Evolutionary conservation across 2,329 filamentous ascomycete species (phyloP).

Genomic region (Pseudocercospora ulei): DNA sequence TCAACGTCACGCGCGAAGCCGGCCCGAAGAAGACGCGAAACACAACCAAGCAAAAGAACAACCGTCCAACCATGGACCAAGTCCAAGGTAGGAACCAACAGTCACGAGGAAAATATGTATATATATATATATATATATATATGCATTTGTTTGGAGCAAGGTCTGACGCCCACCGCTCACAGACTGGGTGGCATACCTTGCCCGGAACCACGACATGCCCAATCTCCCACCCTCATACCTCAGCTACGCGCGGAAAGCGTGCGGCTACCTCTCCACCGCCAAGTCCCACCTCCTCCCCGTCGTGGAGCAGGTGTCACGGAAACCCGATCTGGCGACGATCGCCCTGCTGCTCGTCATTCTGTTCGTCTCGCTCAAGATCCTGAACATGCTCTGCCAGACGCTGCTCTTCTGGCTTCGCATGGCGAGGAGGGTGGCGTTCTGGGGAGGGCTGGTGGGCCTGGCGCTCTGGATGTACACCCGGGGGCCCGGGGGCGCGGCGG

Average conservation of each 20-base stretch:
- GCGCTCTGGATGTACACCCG: slow-evolving; percentile 51
- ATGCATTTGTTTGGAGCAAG: not conserved
- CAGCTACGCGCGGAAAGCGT: slow-evolving; percentile 15
- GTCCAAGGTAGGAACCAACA: slow-evolving; percentile 24
- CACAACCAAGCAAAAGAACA: too few relatives aligned
- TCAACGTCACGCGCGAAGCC: not conserved
- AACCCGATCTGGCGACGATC: slow-evolving; percentile 45
- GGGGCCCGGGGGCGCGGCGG: slow-evolving; percentile 54
- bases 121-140: too few relatives aligned
- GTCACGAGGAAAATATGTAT: slow-evolving; percentile 1
- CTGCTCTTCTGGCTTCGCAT: slow-evolving; percentile 70
- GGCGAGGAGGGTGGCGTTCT: slow-evolving; percentile 54
- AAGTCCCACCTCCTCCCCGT: slow-evolving; percentile 28
- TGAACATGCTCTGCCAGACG: slow-evolving; percentile 60
- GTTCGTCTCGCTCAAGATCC: slow-evolving; percentile 54
- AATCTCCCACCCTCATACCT: slow-evolving; percentile 13
- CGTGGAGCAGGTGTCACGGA: slow-evolving; percentile 28
- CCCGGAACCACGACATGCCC: slow-evolving; percentile 18
- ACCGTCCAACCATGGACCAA: slow-evolving; percentile 30
- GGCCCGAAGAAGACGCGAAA: too few relatives aligned
- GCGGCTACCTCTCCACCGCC: slow-evolving; percentile 22
- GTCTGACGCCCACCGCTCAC: not conserved
- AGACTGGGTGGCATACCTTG: slow-evolving; percentile 31
- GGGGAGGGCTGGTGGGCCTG: slow-evolving; percentile 49
- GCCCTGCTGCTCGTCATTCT: slow-evolving; percentile 51